A percentile compares a stretch with the other conserved stretches of the same genome.
These are phyloP conservation scores for Floccularia luteovirens DNA, from an alignment of 768 basidiomycete genomes.

Conservation along the genomic window DNA sequence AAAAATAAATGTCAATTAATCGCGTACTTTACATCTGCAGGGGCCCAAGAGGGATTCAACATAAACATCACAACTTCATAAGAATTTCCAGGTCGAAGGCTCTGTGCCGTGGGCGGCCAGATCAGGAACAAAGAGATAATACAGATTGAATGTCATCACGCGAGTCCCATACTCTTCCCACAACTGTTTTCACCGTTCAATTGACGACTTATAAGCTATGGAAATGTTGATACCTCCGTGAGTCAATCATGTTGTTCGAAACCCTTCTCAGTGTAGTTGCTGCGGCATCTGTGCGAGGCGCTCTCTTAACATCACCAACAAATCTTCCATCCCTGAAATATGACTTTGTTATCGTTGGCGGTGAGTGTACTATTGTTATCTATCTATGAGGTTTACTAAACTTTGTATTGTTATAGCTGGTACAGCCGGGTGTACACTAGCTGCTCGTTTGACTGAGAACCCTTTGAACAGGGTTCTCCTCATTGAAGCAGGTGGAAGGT, in stretches of 20 bases:
- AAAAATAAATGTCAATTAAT: no score
- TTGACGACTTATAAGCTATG: no score
- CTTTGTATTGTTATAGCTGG: constrained; percentile 22
- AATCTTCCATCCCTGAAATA: constrained; percentile 8
- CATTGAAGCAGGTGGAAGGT: constrained; percentile 54
- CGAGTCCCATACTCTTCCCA: no score
- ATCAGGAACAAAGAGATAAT: no score
- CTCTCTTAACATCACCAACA: neutral
- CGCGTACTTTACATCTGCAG: no score
- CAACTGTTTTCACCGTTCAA: no score
- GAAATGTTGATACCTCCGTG: no score
- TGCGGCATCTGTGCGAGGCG: neutral
- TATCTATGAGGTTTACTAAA: neutral
- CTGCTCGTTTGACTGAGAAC: constrained; percentile 46
- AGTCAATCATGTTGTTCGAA: neutral
- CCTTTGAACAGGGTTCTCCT: constrained; percentile 38
- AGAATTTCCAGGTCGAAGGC: no score
- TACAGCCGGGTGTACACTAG: constrained; percentile 52
- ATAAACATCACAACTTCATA: no score
- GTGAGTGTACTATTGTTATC: constrained; percentile 7
- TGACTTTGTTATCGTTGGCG: constrained; percentile 24
- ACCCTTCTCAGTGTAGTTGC: neutral
- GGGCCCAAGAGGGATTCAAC: no score
- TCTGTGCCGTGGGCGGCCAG: no score
- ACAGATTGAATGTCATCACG: no score